phyloP scores from a whole-genome alignment of 257 asterid species.

The Solanum sejunctum region DNA sequence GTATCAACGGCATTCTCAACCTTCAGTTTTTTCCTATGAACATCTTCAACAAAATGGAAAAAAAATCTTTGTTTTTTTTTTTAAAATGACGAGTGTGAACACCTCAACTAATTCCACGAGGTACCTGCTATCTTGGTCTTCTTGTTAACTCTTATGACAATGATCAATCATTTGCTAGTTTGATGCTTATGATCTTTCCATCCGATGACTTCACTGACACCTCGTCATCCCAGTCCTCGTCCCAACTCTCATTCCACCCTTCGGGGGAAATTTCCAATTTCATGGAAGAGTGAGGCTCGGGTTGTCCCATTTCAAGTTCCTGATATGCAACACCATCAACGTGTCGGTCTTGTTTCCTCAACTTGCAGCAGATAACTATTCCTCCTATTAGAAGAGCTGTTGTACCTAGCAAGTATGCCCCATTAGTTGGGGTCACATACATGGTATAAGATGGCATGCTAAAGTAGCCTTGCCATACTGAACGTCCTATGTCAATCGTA shows the following conservation, averaged over 20 bases:
- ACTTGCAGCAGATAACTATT: constrained; percentile 24
- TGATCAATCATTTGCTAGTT: constrained; percentile 5
- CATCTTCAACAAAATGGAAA: not conserved
- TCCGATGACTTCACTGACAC: constrained; percentile 13
- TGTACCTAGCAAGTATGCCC: constrained; percentile 28
- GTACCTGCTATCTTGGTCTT: not conserved
- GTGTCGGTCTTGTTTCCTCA: constrained; percentile 18
- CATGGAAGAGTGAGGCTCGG: constrained; percentile 9
- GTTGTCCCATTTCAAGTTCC: constrained; percentile 52
- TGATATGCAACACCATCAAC: constrained; percentile 38
- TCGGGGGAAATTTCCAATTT: constrained; percentile 13
- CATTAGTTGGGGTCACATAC: constrained; percentile 26
- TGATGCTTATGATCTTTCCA: not conserved
- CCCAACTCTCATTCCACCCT: constrained; percentile 59
- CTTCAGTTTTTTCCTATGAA: not conserved
- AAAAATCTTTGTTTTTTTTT: not conserved
- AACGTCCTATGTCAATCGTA: constrained; percentile 15
- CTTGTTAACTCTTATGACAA: not conserved
- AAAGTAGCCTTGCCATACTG: not conserved
- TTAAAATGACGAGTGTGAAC: not conserved
- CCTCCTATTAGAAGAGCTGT: constrained; percentile 30
- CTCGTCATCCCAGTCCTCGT: constrained; percentile 53
- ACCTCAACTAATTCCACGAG: not conserved
- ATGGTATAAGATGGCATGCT: constrained; percentile 1
- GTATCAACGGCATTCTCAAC: not conserved